Percentiles rank a stretch among this genome's conserved stretches.
Conservation (phyloP, 2,329 filamentous ascomycete genomes). For the Chaetomium strumarium region DNA sequence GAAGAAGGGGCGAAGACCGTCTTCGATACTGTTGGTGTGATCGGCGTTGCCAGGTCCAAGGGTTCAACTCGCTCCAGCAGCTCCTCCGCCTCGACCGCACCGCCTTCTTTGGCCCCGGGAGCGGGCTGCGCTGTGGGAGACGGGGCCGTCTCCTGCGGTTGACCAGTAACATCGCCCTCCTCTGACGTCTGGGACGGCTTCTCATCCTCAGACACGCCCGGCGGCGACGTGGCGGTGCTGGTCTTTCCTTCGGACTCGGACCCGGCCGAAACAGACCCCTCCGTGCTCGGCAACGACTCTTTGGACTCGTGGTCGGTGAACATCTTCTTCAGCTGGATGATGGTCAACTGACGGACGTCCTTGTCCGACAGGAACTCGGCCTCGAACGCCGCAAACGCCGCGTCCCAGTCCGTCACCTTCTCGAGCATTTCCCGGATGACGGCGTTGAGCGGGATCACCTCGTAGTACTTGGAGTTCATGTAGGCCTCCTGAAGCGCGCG, state of each 20-base stretch:
- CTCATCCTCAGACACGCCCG: constrained; percentile 22
- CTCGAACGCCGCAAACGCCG: constrained; percentile 84
- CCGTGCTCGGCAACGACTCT: constrained; percentile 64
- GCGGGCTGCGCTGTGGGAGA: constrained; percentile 14
- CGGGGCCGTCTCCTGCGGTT: constrained; percentile 11
- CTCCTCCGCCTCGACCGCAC: constrained; percentile 13
- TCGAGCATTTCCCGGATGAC: constrained; percentile 87
- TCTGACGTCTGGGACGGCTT: constrained; percentile 22
- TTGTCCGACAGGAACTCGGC: constrained; percentile 93
- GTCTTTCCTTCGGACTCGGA: constrained; percentile 43
- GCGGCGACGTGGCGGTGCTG: constrained; percentile 36
- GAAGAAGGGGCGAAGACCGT: constrained; percentile 6
- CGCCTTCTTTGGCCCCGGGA: constrained; percentile 18
- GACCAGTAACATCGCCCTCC: constrained; percentile 10
- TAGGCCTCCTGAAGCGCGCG: constrained; percentile 83
- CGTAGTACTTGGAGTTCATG: constrained; percentile 91
- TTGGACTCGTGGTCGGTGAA: constrained; percentile 87
- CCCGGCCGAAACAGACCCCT: constrained; percentile 41
- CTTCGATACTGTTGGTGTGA: constrained; percentile 29
- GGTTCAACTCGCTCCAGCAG: constrained; percentile 44
- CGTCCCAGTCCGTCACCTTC: constrained; percentile 90
- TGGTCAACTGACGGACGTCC: constrained; percentile 86
- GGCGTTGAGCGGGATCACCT: constrained; percentile 87
- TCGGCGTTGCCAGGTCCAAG: constrained; percentile 43
- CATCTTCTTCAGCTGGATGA: constrained; percentile 88